Conservation (phyloP, 1,284 basidiomycete species). For the Blastosporella zonata region DNA sequence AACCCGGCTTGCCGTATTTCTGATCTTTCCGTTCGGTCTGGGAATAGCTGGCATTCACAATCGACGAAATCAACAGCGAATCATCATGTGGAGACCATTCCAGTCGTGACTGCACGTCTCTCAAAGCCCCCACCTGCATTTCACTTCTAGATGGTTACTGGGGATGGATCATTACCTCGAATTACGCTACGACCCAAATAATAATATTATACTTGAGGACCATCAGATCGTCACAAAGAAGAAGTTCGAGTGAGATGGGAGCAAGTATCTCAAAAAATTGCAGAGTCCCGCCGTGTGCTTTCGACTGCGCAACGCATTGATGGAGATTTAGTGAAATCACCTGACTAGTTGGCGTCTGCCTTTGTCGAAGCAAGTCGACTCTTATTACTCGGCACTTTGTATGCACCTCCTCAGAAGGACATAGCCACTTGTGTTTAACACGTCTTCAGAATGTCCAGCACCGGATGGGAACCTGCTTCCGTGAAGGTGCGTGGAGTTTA, state of each 20-base stretch:
- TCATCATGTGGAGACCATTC: not conserved
- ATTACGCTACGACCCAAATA: not conserved
- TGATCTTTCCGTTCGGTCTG: constrained; percentile 3
- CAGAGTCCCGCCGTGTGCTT: too few relatives aligned
- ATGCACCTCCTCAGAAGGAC: not conserved
- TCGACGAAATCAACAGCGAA: constrained; percentile 1
- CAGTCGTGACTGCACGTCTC: constrained; percentile 14
- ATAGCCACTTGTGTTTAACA: not conserved
- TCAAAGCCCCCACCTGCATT: constrained; percentile 26
- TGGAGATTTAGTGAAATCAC: too few relatives aligned
- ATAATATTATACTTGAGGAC: too few relatives aligned
- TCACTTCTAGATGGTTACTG: constrained; percentile 16
- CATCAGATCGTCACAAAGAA: too few relatives aligned
- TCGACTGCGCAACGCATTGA: too few relatives aligned
- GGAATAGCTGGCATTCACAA: constrained; percentile 1
- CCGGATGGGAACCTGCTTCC: constrained; percentile 41
- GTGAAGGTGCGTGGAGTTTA: constrained; percentile 41
- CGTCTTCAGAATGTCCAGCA: not conserved
- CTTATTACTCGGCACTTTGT: too few relatives aligned
- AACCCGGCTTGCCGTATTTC: not conserved
- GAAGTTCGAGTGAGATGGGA: too few relatives aligned
- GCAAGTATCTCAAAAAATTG: too few relatives aligned
- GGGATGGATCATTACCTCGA: too few relatives aligned
- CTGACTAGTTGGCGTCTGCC: too few relatives aligned
- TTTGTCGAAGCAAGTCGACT: too few relatives aligned